Percentiles rank a stretch among this genome's conserved stretches.
Conservation (phyloP, 176 grass and related monocot species). For the Musa schizocarpa region DNA sequence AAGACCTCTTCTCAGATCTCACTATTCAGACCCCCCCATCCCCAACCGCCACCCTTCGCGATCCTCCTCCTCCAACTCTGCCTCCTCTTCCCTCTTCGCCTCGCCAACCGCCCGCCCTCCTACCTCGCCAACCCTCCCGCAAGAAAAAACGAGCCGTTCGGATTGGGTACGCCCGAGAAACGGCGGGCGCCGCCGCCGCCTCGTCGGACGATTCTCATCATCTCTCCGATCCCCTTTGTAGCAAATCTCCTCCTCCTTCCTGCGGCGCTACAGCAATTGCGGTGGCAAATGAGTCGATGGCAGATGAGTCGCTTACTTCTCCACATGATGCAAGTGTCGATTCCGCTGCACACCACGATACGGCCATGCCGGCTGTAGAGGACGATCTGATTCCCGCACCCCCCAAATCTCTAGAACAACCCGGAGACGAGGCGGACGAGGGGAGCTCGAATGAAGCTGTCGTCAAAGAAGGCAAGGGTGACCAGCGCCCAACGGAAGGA, state of each 20-base stretch:
- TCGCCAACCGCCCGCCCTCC: constrained; percentile 18
- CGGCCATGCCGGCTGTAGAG: background rate
- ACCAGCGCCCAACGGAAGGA: background rate
- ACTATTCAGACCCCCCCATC: constrained; percentile 45
- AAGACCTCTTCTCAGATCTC: constrained; percentile 98
- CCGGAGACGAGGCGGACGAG: background rate
- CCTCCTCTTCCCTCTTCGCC: constrained; percentile 10
- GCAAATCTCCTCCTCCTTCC: constrained; percentile 7
- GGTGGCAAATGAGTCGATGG: background rate
- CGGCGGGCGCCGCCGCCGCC: background rate
- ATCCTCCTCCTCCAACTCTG: background rate
- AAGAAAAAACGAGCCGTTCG: constrained; percentile 95
- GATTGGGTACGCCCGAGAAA: constrained; percentile 73
- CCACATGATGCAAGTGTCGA: background rate
- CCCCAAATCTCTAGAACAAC: background rate
- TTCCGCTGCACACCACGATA: background rate
- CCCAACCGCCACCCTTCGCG: constrained; percentile 15
- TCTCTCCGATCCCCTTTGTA: constrained; percentile 22
- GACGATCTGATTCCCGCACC: background rate
- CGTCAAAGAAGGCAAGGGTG: background rate
- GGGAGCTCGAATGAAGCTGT: background rate
- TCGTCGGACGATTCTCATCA: constrained; percentile 22
- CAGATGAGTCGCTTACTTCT: background rate
- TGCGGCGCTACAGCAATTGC: background rate
- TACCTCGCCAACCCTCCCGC: constrained; percentile 40